These are phyloP conservation scores for Hydrangea macrophylla DNA, from an alignment of 148 eudicot genomes.

Conservation along the genomic window DNA sequence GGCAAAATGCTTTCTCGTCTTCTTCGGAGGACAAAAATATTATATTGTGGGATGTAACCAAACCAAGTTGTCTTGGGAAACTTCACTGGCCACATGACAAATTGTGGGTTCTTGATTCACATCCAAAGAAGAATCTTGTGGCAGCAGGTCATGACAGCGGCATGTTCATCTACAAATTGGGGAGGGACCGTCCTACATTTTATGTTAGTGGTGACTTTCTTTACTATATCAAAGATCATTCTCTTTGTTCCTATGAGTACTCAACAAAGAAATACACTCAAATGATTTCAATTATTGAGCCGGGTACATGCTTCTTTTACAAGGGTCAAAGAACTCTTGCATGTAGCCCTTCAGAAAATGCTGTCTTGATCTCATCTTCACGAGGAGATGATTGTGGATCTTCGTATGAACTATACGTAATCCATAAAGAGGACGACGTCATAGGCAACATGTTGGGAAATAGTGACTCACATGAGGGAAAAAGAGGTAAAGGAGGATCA, in stretches of 20 bases:
- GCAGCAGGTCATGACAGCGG: constrained; percentile 92
- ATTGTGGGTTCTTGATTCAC: constrained; percentile 80
- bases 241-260: constrained; percentile 69
- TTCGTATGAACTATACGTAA: constrained; percentile 69
- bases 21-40: constrained; percentile 92
- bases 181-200: constrained; percentile 93
- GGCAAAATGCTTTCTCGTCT: constrained; percentile 84
- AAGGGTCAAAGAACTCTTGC: constrained; percentile 80
- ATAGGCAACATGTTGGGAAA: constrained; percentile 65
- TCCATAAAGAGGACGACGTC: constrained; percentile 70
- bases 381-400: constrained; percentile 81
- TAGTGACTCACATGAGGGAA: constrained; percentile 62
- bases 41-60: constrained; percentile 86
- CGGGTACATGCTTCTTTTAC: constrained; percentile 67
- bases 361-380: constrained; percentile 68
- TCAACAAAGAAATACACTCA: constrained; percentile 72
- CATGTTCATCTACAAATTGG: constrained; percentile 80
- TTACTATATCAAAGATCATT: constrained; percentile 81
- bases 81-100: constrained; percentile 81
- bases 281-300: constrained; percentile 70
- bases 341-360: constrained; percentile 80
- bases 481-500: constrained; percentile 70
- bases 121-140: constrained; percentile 78
- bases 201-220: constrained; percentile 75
- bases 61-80: constrained; percentile 73